A percentile compares a stretch with the other conserved stretches of the same genome.
phyloP scores from a whole-genome alignment of 2,329 filamentous ascomycete genomes.

The Apiospora sp. region DNA sequence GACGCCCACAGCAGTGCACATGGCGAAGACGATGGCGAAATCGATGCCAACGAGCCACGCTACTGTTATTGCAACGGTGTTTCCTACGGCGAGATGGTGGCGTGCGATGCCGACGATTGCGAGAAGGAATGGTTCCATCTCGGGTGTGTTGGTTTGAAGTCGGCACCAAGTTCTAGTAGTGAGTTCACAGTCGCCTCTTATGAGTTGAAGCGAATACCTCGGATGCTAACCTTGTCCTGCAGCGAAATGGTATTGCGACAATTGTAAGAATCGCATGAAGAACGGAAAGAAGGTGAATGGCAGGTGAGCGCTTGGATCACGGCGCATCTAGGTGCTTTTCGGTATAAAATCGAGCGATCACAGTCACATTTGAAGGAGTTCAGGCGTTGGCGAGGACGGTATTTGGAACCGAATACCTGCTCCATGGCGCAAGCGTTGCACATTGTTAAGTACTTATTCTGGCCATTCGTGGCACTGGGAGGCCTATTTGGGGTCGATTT shows the following conservation, averaged over 20 bases:
- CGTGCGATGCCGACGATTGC: slow-evolving; percentile 78
- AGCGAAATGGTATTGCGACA: slow-evolving; percentile 86
- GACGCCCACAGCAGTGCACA: slow-evolving; percentile 53
- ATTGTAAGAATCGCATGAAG: slow-evolving; percentile 74
- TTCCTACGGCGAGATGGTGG: slow-evolving; percentile 86
- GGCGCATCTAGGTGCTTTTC: slow-evolving; percentile 13
- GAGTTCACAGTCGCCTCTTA: slow-evolving; percentile 47
- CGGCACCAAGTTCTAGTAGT: slow-evolving; percentile 80
- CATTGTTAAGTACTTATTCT: slow-evolving; percentile 13
- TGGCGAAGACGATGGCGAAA: slow-evolving; percentile 64
- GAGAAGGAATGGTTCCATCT: slow-evolving; percentile 85
- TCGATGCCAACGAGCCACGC: slow-evolving; percentile 73
- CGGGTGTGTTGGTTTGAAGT: slow-evolving; percentile 80
- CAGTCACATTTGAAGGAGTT: slow-evolving; percentile 24
- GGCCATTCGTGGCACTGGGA: background rate
- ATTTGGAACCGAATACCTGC: slow-evolving; percentile 3
- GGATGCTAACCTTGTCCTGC: slow-evolving; percentile 22
- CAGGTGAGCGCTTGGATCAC: slow-evolving; percentile 45
- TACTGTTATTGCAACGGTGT: slow-evolving; percentile 85
- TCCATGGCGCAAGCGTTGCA: slow-evolving; percentile 8
- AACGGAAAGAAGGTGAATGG: slow-evolving; percentile 61
- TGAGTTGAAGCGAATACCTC: slow-evolving; percentile 22
- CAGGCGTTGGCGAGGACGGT: slow-evolving; percentile 10
- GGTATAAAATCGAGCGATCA: slow-evolving; percentile 24
- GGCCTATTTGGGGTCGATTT: slow-evolving; percentile 22